Evolutionary conservation across 2,329 filamentous ascomycete species (phyloP), one percentile per base, ranked within the genome.

Genomic region (Nemania sp.): DNA sequence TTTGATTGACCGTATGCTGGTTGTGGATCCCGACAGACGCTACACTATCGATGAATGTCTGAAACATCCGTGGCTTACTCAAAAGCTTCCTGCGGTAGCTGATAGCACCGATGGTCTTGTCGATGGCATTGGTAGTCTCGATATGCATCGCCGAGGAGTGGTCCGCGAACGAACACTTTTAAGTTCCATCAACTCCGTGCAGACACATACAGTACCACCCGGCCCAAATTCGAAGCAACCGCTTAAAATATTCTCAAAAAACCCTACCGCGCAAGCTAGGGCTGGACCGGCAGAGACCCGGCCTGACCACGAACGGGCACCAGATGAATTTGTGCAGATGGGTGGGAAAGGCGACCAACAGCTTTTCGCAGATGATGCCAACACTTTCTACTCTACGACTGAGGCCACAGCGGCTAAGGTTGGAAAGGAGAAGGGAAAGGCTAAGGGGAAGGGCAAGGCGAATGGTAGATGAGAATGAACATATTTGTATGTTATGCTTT

Each of bases 91-190:
- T 37, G 87, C 83, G 62, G 81, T 89, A 32, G 88, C 87, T 63
- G 94, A 97, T 77, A 97, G 92, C 76, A 97, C 93, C 15, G 92
- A 96, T 71, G 93, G 94, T 5, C 82, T 99, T 20, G 93, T 95
- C 0, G 91, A 91, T n/a, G 92, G 90, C 34, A 85, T 99, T 67
- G 87, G 87, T 21, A 84, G 86, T 11, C 83, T 99, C 10, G 92
- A 95, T 67, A 93, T 99, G 73, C 87, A 89, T 25, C 90, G 89
- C 68, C 87, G 94, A 65, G 95, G 93, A 65, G 78, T 92, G 0
- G 80, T 84, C 25, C 87, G 95, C 13, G 91, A 98, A 77, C 87
- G 95, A 49, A 99, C 95, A 0, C 78, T 98, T 55, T 82, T 99
- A 39, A 89, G 90, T 68, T 87, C 84, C 50, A 85, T 96, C 75